Conservation (phyloP, 2,329 filamentous ascomycete species). For the Coniochaeta hoffmannii region DNA sequence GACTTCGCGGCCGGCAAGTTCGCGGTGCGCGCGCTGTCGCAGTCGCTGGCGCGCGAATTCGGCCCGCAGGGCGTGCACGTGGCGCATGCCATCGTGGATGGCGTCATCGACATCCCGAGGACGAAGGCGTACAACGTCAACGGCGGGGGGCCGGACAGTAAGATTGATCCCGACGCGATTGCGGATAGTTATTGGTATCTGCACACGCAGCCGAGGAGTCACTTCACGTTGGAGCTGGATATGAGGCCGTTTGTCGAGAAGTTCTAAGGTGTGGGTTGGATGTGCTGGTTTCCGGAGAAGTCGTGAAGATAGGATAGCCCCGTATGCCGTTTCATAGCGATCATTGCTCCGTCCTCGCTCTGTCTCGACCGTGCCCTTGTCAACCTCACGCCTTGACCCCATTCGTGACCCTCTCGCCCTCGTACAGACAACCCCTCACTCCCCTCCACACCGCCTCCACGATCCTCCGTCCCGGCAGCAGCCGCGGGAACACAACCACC, state of each 20-base stretch:
- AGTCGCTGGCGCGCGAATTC: conserved; percentile 76
- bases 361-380: background rate
- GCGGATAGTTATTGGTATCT: conserved; percentile 80
- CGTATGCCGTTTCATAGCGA: too few relatives aligned
- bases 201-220: conserved; percentile 71
- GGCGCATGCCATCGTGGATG: conserved; percentile 75
- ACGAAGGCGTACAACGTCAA: conserved; percentile 47
- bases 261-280: conserved; percentile 43
- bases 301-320: background rate
- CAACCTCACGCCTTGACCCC: background rate
- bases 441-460: conserved; percentile 90
- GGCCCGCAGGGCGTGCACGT: conserved; percentile 79
- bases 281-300: too few relatives aligned
- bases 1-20: conserved; percentile 76
- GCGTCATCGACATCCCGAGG: conserved; percentile 72
- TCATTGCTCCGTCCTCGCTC: background rate
- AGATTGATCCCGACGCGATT: conserved; percentile 72
- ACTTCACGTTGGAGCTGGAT: conserved; percentile 78
- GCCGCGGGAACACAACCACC: conserved; percentile 86
- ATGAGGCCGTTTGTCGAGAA: conserved; percentile 77
- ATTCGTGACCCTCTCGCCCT: conserved; percentile 28
- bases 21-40: conserved; percentile 64
- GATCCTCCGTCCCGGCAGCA: conserved; percentile 67
- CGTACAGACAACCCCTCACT: conserved; percentile 73
- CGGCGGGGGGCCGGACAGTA: conserved; percentile 43